Percentiles rank a stretch among this genome's conserved stretches.
Evolutionary conservation across 1,139 yeast species (phyloP).

Genomic region (Lodderomyces jiufengensis): DNA sequence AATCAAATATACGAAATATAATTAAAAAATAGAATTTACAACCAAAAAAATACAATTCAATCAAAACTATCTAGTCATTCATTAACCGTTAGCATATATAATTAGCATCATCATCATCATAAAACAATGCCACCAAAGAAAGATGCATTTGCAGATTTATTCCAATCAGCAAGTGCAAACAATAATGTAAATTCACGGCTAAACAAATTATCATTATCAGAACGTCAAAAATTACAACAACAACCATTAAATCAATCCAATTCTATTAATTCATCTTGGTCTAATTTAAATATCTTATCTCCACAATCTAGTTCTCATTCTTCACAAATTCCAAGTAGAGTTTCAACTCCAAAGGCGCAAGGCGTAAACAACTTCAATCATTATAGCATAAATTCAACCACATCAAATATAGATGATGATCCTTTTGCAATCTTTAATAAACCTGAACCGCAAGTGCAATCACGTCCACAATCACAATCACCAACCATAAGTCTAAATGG

Average conservation of each 20-base stretch:
- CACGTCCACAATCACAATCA: background rate
- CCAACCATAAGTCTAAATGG: background rate
- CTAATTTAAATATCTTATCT: conserved; percentile 21
- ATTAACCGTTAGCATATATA: no score
- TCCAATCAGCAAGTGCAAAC: conserved; percentile 29
- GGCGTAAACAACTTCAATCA: background rate
- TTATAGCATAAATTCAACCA: background rate
- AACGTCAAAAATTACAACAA: conserved; percentile 19
- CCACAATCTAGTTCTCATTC: conserved; percentile 5
- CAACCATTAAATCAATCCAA: conserved; percentile 1
- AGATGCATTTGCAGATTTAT: conserved; percentile 48
- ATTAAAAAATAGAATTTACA: no score
- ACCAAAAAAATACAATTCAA: background rate
- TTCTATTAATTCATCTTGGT: conserved; percentile 16
- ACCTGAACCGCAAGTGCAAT: background rate
- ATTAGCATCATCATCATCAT: no score
- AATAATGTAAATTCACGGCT: conserved; percentile 11
- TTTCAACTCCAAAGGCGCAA: conserved; percentile 6
- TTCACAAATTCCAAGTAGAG: conserved; percentile 9
- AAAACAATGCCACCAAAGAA: conserved; percentile 32
- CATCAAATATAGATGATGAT: conserved; percentile 10
- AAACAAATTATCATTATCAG: conserved; percentile 18
- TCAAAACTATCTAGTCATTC: no score
- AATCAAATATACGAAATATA: no score
- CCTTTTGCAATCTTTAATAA: conserved; percentile 19